A percentile compares a stretch with the other conserved stretches of the same genome.
phyloP scores from a whole-genome alignment of 441 rosid genomes.

The Arabidopsis lyrata region DNA sequence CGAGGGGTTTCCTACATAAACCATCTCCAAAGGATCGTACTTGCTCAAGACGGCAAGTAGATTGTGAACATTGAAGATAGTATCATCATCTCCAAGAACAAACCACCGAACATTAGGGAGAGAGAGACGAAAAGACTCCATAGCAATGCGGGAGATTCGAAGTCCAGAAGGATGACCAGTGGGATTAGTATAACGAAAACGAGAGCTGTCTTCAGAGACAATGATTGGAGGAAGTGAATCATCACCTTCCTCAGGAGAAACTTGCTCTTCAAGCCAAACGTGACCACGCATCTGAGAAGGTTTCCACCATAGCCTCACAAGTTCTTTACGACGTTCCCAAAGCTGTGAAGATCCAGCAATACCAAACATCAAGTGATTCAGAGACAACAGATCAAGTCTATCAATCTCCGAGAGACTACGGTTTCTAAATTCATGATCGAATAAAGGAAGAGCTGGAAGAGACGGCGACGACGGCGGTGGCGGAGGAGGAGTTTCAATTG shows the following conservation, averaged over 20 bases:
- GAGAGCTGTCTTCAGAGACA: slow-evolving; percentile 83
- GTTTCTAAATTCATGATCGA: slow-evolving; percentile 44
- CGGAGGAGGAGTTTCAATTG: slow-evolving; percentile 33
- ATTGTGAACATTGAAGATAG: slow-evolving; percentile 74
- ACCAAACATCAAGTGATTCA: slow-evolving; percentile 75
- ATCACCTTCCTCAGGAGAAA: slow-evolving; percentile 52
- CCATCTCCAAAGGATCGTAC: slow-evolving; percentile 80
- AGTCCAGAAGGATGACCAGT: slow-evolving; percentile 94
- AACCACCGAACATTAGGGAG: slow-evolving; percentile 78
- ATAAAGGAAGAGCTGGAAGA: slow-evolving; percentile 23
- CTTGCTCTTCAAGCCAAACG: slow-evolving; percentile 82
- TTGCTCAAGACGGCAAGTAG: slow-evolving; percentile 72
- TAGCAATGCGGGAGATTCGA: slow-evolving; percentile 78
- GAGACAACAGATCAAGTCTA: slow-evolving; percentile 41
- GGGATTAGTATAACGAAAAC: slow-evolving; percentile 88
- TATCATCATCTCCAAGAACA: slow-evolving; percentile 88
- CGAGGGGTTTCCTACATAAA: slow-evolving; percentile 75
- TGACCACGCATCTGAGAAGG: slow-evolving; percentile 75
- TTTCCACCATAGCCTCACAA: slow-evolving; percentile 92
- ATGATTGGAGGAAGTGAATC: slow-evolving; percentile 72
- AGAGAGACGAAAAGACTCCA: slow-evolving; percentile 72
- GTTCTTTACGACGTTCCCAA: slow-evolving; percentile 82
- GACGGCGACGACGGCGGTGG: slow-evolving; percentile 34
- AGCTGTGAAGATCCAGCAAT: slow-evolving; percentile 85
- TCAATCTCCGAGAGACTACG: slow-evolving; percentile 54